phyloP scores from a whole-genome alignment of 306 rosid species.

The Fragaria ananassa region DNA sequence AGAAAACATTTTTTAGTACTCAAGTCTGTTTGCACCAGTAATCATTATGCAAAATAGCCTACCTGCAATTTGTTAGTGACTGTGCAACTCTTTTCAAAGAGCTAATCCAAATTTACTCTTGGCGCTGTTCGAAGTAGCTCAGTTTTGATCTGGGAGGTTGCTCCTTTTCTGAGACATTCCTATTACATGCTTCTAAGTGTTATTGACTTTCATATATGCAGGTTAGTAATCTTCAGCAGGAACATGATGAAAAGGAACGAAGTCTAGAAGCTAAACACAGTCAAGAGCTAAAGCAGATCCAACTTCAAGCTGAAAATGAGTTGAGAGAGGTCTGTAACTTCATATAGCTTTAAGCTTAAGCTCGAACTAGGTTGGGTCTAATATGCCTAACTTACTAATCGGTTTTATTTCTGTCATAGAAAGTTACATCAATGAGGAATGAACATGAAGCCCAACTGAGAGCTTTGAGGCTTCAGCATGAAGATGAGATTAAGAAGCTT shows the following conservation, averaged over 20 bases:
- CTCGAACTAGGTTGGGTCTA: background rate
- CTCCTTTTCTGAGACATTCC: background rate
- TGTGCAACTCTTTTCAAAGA: background rate
- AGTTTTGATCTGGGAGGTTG: background rate
- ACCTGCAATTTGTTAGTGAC: background rate
- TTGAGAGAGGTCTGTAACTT: constrained; percentile 58
- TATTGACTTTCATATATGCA: constrained; percentile 34
- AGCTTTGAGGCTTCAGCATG: constrained; percentile 73
- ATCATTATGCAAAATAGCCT: background rate
- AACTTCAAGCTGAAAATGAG: constrained; percentile 69
- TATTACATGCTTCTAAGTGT: background rate
- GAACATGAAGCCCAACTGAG: constrained; percentile 78
- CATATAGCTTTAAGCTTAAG: constrained; percentile 13
- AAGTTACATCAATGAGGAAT: constrained; percentile 52
- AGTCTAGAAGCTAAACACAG: constrained; percentile 49
- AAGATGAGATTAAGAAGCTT: constrained; percentile 77
- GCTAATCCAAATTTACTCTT: background rate
- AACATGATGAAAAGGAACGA: constrained; percentile 54
- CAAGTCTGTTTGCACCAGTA: background rate
- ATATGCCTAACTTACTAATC: constrained; percentile 20
- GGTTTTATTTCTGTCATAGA: constrained; percentile 38
- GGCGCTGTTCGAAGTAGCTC: background rate
- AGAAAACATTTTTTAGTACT: background rate
- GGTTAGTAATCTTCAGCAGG: constrained; percentile 67
- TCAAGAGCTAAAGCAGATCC: constrained; percentile 57